Percentiles rank a stretch among this genome's conserved stretches.
Conservation (phyloP, 768 basidiomycete genomes). For the Suillus cothurnatus region DNA sequence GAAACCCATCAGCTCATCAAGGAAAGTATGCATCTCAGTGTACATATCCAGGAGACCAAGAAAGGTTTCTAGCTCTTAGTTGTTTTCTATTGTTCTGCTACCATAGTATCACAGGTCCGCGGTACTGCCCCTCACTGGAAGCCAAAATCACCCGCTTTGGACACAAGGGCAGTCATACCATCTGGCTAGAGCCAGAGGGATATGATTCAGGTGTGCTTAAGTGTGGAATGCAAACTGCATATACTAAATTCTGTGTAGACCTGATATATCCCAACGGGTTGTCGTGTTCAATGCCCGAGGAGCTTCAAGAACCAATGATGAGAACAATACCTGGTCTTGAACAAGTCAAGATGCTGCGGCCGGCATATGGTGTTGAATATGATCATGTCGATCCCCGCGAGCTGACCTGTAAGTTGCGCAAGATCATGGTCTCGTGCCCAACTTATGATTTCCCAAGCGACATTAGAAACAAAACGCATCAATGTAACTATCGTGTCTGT, state of each 20-base stretch:
- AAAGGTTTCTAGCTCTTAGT: slow-evolving; percentile 53
- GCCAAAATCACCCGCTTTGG: slow-evolving; percentile 83
- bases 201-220: slow-evolving; percentile 75
- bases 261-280: slow-evolving; percentile 90
- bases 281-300: slow-evolving; percentile 85
- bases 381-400: slow-evolving; percentile 89
- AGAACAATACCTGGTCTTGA: slow-evolving; percentile 85
- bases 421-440: not conserved
- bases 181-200: slow-evolving; percentile 94
- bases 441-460: slow-evolving; percentile 45
- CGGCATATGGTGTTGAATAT: slow-evolving; percentile 93
- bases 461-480: slow-evolving; percentile 85
- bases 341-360: slow-evolving; percentile 78
- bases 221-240: not conserved
- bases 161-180: slow-evolving; percentile 65
- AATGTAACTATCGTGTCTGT: slow-evolving; percentile 40
- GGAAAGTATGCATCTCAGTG: slow-evolving; percentile 73
- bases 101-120: slow-evolving; percentile 59
- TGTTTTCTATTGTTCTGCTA: not conserved
- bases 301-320: slow-evolving; percentile 81
- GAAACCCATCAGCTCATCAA: slow-evolving; percentile 75
- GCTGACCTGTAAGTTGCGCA: slow-evolving; percentile 57
- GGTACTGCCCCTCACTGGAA: slow-evolving; percentile 91
- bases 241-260: slow-evolving; percentile 44
- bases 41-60: slow-evolving; percentile 88